Conservation (phyloP, 306 rosid species). For the barrel medic (Medicago truncatula) region DNA sequence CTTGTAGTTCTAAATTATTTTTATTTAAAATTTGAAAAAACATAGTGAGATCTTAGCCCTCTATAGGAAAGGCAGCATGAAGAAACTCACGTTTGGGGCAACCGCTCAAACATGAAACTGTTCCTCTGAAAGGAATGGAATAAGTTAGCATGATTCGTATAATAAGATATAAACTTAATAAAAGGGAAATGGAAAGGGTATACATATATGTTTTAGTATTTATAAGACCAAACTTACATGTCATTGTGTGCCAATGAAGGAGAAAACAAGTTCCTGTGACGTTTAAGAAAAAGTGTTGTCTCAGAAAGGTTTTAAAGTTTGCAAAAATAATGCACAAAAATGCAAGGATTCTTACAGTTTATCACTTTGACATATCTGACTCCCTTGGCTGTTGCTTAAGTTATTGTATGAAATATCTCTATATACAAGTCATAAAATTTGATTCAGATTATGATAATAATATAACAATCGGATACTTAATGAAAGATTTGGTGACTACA, state of each 20-base stretch:
- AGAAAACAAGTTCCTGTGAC: slow-evolving; percentile 51
- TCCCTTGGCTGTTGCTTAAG: slow-evolving; percentile 41
- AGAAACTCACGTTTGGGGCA: slow-evolving; percentile 56
- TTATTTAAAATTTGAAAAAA: neutral
- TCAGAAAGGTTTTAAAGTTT: slow-evolving; percentile 10
- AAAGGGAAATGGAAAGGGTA: neutral
- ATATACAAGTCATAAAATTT: slow-evolving; percentile 39
- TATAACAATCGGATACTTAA: slow-evolving; percentile 1
- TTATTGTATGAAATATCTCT: slow-evolving; percentile 82
- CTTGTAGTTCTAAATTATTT: neutral
- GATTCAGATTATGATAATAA: slow-evolving; percentile 31
- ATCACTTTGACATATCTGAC: slow-evolving; percentile 43
- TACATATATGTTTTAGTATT: neutral
- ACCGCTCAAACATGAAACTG: slow-evolving; percentile 54
- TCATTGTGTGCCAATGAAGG: slow-evolving; percentile 32
- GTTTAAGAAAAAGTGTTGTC: slow-evolving; percentile 4
- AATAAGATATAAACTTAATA: neutral
- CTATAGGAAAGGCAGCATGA: neutral
- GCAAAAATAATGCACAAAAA: neutral
- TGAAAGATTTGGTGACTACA: neutral
- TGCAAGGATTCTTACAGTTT: slow-evolving; percentile 54
- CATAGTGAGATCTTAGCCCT: slow-evolving; percentile 1
- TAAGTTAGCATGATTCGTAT: slow-evolving; percentile 34
- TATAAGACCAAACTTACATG: slow-evolving; percentile 41
- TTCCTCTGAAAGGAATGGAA: slow-evolving; percentile 45